Percentiles rank a stretch among this genome's conserved stretches.
phyloP scores from a whole-genome alignment of 345 rosid genomes.

The Gossypium stocksii region DNA sequence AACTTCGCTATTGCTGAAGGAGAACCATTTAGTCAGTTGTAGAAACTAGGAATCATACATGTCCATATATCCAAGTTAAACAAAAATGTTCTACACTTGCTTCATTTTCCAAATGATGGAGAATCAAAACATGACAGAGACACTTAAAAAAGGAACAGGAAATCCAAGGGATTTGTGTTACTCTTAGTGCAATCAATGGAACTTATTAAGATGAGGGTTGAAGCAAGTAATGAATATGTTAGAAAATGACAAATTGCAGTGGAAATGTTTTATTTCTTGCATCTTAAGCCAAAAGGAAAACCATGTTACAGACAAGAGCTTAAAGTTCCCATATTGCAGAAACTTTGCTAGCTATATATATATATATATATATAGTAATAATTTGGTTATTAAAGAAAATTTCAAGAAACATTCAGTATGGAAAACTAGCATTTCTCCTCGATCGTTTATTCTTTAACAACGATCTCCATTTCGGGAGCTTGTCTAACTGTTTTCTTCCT shows the following conservation, averaged over 20 bases:
- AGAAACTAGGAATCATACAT: background rate
- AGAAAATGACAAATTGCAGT: conserved; percentile 1
- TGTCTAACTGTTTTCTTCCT: conserved; percentile 30
- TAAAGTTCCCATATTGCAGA: background rate
- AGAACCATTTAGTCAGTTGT: background rate
- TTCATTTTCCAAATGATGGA: too few species aligned
- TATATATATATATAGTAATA: background rate
- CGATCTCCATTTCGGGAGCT: conserved; percentile 18
- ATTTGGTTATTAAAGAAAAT: background rate
- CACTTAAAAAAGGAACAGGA: too few species aligned
- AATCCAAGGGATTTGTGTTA: too few species aligned
- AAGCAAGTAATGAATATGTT: too few species aligned
- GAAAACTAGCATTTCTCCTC: conserved; percentile 27
- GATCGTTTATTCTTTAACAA: conserved; percentile 22
- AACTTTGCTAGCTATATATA: background rate
- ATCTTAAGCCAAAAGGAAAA: background rate
- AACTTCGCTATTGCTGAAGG: background rate
- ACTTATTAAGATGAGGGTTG: too few species aligned
- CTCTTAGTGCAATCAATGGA: too few species aligned
- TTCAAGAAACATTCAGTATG: background rate
- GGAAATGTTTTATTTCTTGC: background rate
- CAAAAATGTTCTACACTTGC: too few species aligned
- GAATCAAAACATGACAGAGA: too few species aligned
- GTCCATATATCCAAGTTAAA: background rate
- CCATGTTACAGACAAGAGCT: background rate